Percentiles rank a stretch among this genome's conserved stretches.
These are phyloP conservation scores for Aspergillus carlsbadensis DNA, from an alignment of 495 filamentous ascomycete species.

Conservation along the genomic window DNA sequence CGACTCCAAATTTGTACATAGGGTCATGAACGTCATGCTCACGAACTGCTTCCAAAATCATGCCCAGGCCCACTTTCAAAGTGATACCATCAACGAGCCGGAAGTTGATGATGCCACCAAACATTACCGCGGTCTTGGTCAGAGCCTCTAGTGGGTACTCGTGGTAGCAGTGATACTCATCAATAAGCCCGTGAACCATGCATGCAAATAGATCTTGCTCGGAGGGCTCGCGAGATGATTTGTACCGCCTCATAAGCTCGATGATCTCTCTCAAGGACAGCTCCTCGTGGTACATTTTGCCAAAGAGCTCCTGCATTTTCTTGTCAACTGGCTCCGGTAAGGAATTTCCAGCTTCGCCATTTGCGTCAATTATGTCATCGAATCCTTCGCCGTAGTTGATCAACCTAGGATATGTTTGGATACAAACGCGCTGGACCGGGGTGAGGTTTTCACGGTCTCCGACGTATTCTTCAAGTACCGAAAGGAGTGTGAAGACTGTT, in stretches of 20 bases:
- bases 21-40: slow-evolving; percentile 75
- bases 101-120: slow-evolving; percentile 93
- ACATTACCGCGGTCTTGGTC: slow-evolving; percentile 92
- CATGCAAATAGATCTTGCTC: slow-evolving; percentile 95
- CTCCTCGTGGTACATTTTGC: slow-evolving; percentile 91
- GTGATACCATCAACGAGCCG: slow-evolving; percentile 86
- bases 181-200: slow-evolving; percentile 97
- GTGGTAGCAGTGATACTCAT: slow-evolving; percentile 93
- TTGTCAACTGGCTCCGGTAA: slow-evolving; percentile 76
- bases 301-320: slow-evolving; percentile 95
- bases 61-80: slow-evolving; percentile 84
- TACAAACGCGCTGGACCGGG: slow-evolving; percentile 76
- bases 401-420: slow-evolving; percentile 89
- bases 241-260: slow-evolving; percentile 76
- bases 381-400: slow-evolving; percentile 94
- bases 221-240: slow-evolving; percentile 74
- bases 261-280: slow-evolving; percentile 78
- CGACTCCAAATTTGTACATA: slow-evolving; percentile 99
- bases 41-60: slow-evolving; percentile 93
- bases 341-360: slow-evolving; percentile 74
- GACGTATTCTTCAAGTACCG: slow-evolving; percentile 69
- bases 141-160: slow-evolving; percentile 93
- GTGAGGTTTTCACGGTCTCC: slow-evolving; percentile 57
- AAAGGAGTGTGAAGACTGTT: slow-evolving; percentile 78
- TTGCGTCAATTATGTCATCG: slow-evolving; percentile 84